Evolutionary conservation across 345 rosid species (phyloP), one percentile per base, ranked within the genome.

Genomic region (Toxicodendron radicans): DNA sequence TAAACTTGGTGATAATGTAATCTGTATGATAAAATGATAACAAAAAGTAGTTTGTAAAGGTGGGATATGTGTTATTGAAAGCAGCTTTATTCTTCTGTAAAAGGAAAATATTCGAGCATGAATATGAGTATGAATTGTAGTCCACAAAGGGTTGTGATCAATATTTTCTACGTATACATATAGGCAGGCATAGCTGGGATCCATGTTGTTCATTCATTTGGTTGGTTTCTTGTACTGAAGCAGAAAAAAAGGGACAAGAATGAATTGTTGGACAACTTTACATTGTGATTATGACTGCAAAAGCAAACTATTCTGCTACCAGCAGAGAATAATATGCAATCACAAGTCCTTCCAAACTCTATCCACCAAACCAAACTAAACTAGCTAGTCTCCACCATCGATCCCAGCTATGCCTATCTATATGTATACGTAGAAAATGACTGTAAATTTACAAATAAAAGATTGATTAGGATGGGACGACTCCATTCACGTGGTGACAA

Each of bases 81-180:
- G 78, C 80, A 79, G 80, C 82, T 79, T 79, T 82, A 60, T 61
- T 73, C 60, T 64, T 60, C 52, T 69, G 73, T 14, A 73, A 71
- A 70, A 35, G 59, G 24, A 41, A 65, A 59, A 13, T 51, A 14
- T 51, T 72, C 2, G 57, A 68, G 57, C 43, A 38, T 5, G 75
- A 71, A 59, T 30, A 53, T 58, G 41, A 17, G 7, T 13, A 24
- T 49, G 69, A 77, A 76, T 53, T 65, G 70, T 64, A 57, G 58
- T 38, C 62, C 58, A 41, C 62, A 46, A 11, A 46, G 5, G 43
- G 24, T 30, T 75, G n/a, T n/a, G n/a, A n/a, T n/a, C n/a, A n/a
- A n/a, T n/a, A n/a, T n/a, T 63, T 78, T 66, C 23, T 66, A 23
- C 32, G 14, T 10, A 4, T 14, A 12, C 2, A 10, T 16, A 2